These are phyloP conservation scores for Sporodiniella umbellata DNA, from an alignment of 371 early-diverging fungal species.

Conservation along the genomic window DNA sequence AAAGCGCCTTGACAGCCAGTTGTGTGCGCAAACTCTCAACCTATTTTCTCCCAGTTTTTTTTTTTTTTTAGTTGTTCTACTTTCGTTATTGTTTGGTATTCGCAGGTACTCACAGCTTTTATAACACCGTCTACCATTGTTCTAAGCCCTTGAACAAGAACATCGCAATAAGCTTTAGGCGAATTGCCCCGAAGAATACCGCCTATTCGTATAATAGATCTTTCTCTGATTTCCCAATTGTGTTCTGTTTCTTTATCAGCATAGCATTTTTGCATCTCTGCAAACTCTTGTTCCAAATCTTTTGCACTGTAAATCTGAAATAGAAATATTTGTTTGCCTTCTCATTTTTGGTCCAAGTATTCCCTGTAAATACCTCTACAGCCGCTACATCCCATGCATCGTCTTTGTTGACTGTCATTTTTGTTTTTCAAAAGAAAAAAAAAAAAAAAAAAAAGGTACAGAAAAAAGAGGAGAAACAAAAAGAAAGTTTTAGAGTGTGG, in stretches of 20 bases:
- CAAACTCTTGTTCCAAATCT: constrained; percentile 24
- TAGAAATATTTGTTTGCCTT: not conserved
- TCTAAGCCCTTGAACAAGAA: constrained; percentile 25
- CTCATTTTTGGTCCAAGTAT: not conserved
- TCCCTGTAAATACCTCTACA: not conserved
- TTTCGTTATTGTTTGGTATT: not conserved
- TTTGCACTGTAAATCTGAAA: constrained; percentile 22
- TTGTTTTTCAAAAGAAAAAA: constrained; percentile 1
- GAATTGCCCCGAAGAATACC: constrained; percentile 41
- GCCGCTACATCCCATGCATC: not conserved
- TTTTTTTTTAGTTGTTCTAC: no score
- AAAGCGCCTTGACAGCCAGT: constrained; percentile 36
- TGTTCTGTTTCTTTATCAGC: constrained; percentile 32
- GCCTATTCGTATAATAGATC: constrained; percentile 17
- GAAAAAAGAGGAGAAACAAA: not conserved
- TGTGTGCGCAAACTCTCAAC: constrained; percentile 47
- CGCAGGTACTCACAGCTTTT: constrained; percentile 32
- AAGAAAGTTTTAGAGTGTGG: not conserved
- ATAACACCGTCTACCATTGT: constrained; percentile 46
- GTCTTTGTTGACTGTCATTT: constrained; percentile 21
- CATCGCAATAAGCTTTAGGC: constrained; percentile 32
- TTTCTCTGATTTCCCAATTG: constrained; percentile 37
- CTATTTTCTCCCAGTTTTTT: constrained; percentile 10
- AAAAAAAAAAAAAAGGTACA: not conserved
- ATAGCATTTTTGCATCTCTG: constrained; percentile 16